Evolutionary conservation across 2,329 filamentous ascomycete genomes (phyloP).

Genomic region (Botrytis deweyae): DNA sequence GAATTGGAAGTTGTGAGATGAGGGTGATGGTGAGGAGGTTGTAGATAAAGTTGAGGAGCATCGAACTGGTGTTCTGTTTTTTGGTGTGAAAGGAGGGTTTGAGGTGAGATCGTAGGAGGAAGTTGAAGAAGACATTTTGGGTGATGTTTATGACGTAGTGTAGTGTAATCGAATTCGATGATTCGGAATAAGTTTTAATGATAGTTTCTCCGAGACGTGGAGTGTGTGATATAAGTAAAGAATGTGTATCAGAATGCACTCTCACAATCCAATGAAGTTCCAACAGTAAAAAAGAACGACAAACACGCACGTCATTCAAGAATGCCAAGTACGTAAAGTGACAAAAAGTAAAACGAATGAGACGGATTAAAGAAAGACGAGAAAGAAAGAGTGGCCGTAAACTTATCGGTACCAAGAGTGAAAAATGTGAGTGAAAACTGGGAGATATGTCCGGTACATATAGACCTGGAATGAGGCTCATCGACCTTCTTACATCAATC

Average conservation of each 20-base stretch:
- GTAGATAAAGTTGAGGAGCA: not conserved
- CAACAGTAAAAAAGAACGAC: not conserved
- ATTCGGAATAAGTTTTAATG: not conserved
- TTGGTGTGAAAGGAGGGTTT: not conserved
- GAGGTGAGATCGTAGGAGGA: not conserved
- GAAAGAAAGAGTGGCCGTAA: not conserved
- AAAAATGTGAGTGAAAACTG: not conserved
- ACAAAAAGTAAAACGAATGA: not conserved
- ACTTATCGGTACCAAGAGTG: not conserved
- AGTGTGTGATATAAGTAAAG: slow-evolving; percentile 2
- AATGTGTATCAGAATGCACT: not conserved
- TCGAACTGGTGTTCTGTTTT: not conserved
- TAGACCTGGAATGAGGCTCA: not conserved
- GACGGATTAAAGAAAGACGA: not conserved
- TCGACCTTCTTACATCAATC: not conserved
- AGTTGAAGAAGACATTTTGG: not conserved
- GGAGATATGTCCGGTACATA: not conserved
- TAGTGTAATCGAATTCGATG: not conserved
- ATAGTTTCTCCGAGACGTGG: not conserved
- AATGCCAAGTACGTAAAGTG: not conserved
- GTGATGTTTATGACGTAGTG: not conserved
- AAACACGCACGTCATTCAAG: not conserved
- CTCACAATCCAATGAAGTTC: not conserved
- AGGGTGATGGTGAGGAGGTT: not conserved
- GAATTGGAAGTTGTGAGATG: not conserved